Percentiles rank a stretch among this genome's conserved stretches.
These are phyloP conservation scores for Suillus lakei DNA, from an alignment of 768 basidiomycete genomes.

Conservation along the genomic window DNA sequence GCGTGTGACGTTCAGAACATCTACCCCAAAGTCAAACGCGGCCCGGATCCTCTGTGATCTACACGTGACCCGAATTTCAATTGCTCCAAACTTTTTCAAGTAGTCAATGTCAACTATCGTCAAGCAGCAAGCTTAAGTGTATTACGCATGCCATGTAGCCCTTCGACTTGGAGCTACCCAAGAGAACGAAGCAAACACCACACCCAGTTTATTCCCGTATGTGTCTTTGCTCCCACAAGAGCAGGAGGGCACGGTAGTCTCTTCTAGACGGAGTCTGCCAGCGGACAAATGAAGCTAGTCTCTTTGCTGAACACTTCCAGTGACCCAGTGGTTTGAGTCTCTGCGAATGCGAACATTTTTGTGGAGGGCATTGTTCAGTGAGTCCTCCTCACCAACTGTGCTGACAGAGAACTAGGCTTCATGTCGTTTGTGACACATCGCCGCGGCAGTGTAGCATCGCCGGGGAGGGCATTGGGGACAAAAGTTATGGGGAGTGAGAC, in stretches of 20 bases:
- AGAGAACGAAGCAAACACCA: not conserved
- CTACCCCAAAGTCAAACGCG: not conserved
- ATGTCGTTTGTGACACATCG: not conserved
- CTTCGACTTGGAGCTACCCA: not conserved
- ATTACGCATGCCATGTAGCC: not conserved
- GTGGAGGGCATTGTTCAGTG: not conserved
- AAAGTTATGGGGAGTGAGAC: not conserved
- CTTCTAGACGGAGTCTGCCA: too few species aligned
- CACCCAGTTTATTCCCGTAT: not conserved
- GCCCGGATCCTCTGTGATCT: not conserved
- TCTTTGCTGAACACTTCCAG: too few species aligned
- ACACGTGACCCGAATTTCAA: not conserved
- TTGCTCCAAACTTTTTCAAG: too few species aligned
- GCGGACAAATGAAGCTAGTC: too few species aligned
- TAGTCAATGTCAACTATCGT: too few species aligned
- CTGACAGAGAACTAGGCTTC: not conserved
- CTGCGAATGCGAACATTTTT: not conserved
- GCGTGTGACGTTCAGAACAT: slow-evolving; percentile 7
- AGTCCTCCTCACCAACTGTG: not conserved
- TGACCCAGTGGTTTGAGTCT: too few species aligned
- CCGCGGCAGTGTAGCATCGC: not conserved
- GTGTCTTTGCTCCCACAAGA: too few species aligned
- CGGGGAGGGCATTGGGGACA: not conserved
- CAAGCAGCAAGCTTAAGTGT: too few species aligned
- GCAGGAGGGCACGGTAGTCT: too few species aligned